Conservation (phyloP, 495 filamentous ascomycete genomes). For the Cercophora scortea region DNA sequence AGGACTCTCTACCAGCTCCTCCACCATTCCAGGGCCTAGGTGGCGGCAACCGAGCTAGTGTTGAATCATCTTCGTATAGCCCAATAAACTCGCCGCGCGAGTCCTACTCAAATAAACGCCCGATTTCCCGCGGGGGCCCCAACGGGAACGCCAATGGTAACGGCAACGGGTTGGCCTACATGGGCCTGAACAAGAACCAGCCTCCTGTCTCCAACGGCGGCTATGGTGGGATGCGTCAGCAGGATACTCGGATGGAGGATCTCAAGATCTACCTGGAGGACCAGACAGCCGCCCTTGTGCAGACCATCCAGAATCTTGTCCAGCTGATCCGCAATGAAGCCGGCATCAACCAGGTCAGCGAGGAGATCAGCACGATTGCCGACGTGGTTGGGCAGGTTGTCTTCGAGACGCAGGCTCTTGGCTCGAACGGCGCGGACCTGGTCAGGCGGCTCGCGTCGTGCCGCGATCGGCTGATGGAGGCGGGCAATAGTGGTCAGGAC, state of each 20-base stretch:
- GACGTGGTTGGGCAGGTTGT: constrained; percentile 63
- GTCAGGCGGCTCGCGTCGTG: constrained; percentile 56
- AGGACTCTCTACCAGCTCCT: constrained; percentile 31
- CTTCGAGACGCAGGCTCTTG: constrained; percentile 49
- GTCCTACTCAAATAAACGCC: constrained; percentile 30
- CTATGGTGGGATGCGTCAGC: constrained; percentile 12
- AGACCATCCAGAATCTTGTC: constrained; percentile 76
- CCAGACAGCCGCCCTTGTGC: constrained; percentile 71
- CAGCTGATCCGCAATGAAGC: constrained; percentile 67
- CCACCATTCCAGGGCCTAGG: constrained; percentile 44
- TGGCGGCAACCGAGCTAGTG: constrained; percentile 29
- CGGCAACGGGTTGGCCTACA: constrained; percentile 11
- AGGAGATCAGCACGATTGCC: constrained; percentile 64
- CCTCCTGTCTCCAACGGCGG: constrained; percentile 24
- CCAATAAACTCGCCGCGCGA: constrained; percentile 46
- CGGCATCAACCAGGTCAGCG: constrained; percentile 55
- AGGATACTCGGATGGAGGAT: constrained; percentile 56
- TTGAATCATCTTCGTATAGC: constrained; percentile 48
- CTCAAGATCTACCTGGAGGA: constrained; percentile 76
- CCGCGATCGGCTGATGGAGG: constrained; percentile 55
- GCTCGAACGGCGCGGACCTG: constrained; percentile 53
- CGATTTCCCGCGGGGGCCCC: constrained; percentile 23
- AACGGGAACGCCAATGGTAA: constrained; percentile 13
- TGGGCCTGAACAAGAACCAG: constrained; percentile 28
- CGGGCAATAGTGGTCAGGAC: constrained; percentile 56